Evolutionary conservation across 164 flowering plant species (phyloP).

Genomic region (Taxillus chinensis): DNA sequence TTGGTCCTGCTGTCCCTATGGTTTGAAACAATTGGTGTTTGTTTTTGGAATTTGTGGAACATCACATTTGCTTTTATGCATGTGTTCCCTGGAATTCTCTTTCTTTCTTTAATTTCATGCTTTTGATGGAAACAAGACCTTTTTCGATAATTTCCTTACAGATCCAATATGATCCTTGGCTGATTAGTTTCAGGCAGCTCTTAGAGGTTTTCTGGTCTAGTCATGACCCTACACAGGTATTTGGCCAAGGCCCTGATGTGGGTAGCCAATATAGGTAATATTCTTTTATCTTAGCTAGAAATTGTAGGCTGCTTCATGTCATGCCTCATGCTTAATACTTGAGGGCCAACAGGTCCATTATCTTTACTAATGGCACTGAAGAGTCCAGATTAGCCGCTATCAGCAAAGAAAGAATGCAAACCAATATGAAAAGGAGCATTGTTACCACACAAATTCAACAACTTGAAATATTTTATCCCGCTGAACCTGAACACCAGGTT

Average conservation of each 20-base stretch:
- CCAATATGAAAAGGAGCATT: slow-evolving; percentile 47
- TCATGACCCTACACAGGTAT: slow-evolving; percentile 91
- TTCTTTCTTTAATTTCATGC: neutral
- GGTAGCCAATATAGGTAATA: slow-evolving; percentile 83
- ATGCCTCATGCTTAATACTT: neutral
- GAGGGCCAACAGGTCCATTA: slow-evolving; percentile 53
- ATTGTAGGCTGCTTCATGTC: neutral
- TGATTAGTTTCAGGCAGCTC: slow-evolving; percentile 60
- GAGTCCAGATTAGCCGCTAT: slow-evolving; percentile 66
- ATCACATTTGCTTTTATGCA: neutral
- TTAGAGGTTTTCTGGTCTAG: slow-evolving; percentile 90
- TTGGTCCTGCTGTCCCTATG: no score
- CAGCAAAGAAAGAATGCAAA: slow-evolving; percentile 86
- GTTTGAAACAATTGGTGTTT: no score
- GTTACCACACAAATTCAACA: slow-evolving; percentile 84
- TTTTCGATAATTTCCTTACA: slow-evolving; percentile 28
- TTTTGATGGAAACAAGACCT: slow-evolving; percentile 1
- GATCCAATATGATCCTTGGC: slow-evolving; percentile 84
- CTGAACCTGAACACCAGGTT: slow-evolving; percentile 98
- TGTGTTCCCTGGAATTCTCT: neutral
- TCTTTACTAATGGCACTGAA: slow-evolving; percentile 76
- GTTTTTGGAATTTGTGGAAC: no score
- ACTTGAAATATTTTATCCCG: slow-evolving; percentile 61
- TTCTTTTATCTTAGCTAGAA: neutral
- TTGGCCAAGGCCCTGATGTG: slow-evolving; percentile 99